Evolutionary conservation across 225 moss, liverwort and hornwort genomes (phyloP).

Genomic region (Polytrichum commune): DNA sequence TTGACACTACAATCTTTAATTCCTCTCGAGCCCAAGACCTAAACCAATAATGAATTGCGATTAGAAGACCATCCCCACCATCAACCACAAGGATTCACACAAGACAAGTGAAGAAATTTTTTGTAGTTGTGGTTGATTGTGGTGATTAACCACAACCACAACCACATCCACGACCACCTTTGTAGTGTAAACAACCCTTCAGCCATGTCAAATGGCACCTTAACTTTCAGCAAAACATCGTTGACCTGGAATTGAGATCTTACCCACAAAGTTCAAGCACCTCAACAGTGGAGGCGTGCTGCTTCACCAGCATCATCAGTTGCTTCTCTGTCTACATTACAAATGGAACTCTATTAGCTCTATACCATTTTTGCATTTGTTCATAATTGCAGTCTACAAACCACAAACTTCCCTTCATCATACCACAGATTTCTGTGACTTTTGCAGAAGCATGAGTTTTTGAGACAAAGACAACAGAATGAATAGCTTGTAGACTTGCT

Average conservation of each 20-base stretch:
- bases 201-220: background rate
- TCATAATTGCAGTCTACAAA: no score
- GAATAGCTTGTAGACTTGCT: background rate
- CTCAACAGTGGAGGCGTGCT: constrained; percentile 48
- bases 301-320: constrained; percentile 50
- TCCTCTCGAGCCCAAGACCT: no score
- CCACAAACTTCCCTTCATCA: no score
- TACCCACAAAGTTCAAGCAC: constrained; percentile 49
- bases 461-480: background rate
- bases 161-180: background rate
- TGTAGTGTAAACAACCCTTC: background rate
- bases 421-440: background rate
- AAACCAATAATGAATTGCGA: no score
- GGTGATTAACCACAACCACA: background rate
- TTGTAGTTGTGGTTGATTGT: no score
- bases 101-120: no score
- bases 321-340: constrained; percentile 52
- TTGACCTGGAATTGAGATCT: constrained; percentile 15
- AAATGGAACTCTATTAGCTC: constrained; percentile 2
- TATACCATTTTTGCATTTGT: background rate
- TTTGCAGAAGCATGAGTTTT: background rate
- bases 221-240: background rate
- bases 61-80: no score
- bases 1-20: no score
- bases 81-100: no score